Percentiles rank a stretch among this genome's conserved stretches.
Conservation (phyloP, 2,329 filamentous ascomycete genomes). For the Dactylonectria estremocensis region DNA sequence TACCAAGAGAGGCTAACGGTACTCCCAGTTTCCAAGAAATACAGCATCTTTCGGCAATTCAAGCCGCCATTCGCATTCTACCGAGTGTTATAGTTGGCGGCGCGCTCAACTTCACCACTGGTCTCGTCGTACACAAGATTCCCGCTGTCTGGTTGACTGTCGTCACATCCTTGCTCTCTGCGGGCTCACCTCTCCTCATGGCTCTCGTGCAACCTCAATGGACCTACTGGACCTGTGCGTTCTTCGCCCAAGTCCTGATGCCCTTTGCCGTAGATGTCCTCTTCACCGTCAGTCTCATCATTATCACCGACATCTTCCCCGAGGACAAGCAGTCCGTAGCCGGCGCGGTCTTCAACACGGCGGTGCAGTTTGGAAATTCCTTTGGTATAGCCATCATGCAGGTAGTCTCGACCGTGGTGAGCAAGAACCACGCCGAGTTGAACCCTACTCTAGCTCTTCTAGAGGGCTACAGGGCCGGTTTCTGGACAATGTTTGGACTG, state of each 20-base stretch:
- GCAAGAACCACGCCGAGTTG: constrained; percentile 49
- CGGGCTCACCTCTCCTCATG: constrained; percentile 68
- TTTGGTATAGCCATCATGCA: constrained; percentile 66
- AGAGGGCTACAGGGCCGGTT: constrained; percentile 63
- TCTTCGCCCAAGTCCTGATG: constrained; percentile 59
- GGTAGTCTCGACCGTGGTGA: constrained; percentile 58
- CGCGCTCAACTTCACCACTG: constrained; percentile 60
- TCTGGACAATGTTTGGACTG: constrained; percentile 63
- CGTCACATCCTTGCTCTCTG: constrained; percentile 58
- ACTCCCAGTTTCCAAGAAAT: constrained; percentile 63
- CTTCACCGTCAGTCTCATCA: constrained; percentile 69
- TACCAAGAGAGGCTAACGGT: background rate
- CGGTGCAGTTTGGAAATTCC: constrained; percentile 70
- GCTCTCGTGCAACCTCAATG: constrained; percentile 64
- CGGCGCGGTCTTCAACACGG: constrained; percentile 73
- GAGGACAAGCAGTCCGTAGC: constrained; percentile 69
- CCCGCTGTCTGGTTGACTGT: constrained; percentile 58
- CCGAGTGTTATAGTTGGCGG: constrained; percentile 62
- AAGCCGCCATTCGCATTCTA: constrained; percentile 62
- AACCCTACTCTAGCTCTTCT: constrained; percentile 53
- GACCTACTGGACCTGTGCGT: constrained; percentile 67
- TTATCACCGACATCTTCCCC: constrained; percentile 70
- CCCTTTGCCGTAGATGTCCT: constrained; percentile 58
- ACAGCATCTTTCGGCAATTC: constrained; percentile 60
- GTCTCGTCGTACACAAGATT: constrained; percentile 61